Evolutionary conservation across 495 filamentous ascomycete genomes (phyloP), one percentile per base, ranked within the genome.

Genomic region (Xylaria castorea): DNA sequence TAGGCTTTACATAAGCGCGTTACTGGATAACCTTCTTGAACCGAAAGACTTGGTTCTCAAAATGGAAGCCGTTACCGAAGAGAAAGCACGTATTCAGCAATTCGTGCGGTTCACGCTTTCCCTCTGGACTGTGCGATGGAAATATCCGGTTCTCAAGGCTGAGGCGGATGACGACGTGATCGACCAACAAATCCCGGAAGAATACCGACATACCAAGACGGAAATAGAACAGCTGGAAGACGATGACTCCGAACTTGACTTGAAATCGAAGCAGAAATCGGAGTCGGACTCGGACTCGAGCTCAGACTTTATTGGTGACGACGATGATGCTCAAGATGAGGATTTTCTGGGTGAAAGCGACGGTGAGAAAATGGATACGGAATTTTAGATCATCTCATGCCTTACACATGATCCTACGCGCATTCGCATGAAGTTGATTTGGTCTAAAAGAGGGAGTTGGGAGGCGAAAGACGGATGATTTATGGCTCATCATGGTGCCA

Each of bases 1-100:
- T 14, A 14, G 36, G 18, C 32, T 44, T 7, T 74, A 75, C 32
- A 32, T 76, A 6, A 7, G 66, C 16, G 61, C 75, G 16, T 14
- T 78, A 6, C 46, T 68, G 0, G 63, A 48, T 7, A 66, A 48
- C 16, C 6, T 48, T 34, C 63, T 66, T 34, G 40, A 66, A 16
- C 42, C 63, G 7, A 34, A 27, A 34, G 42, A 66, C 42, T n/a
- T 66, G 9, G 63, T 27, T 66, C 22, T 30, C 40, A 46, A 32
- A n/a, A 48, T 25, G 36, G 42, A 46, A n/a, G 42, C 40, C 14
- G 63, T 66, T 1, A 22, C 40, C 6, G 63, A 66, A 6, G 42
- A 66, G 42, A 42, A 34, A 34, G 18, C 12, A 32, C 40, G 42
- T 2, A 30, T 66, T n/a, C 63, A 14, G 63, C n/a, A 20, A 30